A percentile compares a stretch with the other conserved stretches of the same genome.
Conservation (phyloP, 371 early-diverging fungal species). For the Parasitella parasitica region DNA sequence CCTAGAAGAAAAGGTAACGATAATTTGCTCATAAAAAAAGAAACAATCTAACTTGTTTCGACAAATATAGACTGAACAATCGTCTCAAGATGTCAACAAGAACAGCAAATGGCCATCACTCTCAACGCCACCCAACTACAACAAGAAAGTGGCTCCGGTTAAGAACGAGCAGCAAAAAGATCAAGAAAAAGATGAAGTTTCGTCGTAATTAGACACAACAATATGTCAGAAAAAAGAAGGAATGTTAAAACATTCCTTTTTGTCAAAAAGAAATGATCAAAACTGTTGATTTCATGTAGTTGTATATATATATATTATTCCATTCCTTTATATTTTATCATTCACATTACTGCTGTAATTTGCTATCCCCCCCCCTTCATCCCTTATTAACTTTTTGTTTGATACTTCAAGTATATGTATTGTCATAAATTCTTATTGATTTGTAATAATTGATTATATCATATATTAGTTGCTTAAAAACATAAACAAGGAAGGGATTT, state of each 20-base stretch:
- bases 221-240: constrained; percentile 1
- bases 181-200: constrained; percentile 3
- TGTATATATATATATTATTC: neutral
- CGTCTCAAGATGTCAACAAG: constrained; percentile 3
- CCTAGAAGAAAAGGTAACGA: constrained; percentile 33
- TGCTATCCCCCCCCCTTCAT: neutral
- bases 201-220: neutral
- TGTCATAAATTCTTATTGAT: neutral
- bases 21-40: constrained; percentile 2
- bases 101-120: constrained; percentile 14
- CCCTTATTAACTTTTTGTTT: neutral
- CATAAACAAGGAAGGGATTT: neutral
- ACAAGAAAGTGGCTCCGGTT: constrained; percentile 15
- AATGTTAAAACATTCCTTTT: neutral
- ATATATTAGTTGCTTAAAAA: neutral
- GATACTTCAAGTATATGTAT: neutral
- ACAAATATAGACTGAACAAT: constrained; percentile 9
- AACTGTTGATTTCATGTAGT: neutral
- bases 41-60: neutral
- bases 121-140: constrained; percentile 13
- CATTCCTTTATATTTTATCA: neutral
- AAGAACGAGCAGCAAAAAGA: neutral
- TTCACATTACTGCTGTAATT: neutral
- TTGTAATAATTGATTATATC: constrained; percentile 1
- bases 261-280: constrained; percentile 1